Base-by-base conservation (phyloP, 352 stramenopile genomes). In the Phytopythium kandeliae region DNA sequence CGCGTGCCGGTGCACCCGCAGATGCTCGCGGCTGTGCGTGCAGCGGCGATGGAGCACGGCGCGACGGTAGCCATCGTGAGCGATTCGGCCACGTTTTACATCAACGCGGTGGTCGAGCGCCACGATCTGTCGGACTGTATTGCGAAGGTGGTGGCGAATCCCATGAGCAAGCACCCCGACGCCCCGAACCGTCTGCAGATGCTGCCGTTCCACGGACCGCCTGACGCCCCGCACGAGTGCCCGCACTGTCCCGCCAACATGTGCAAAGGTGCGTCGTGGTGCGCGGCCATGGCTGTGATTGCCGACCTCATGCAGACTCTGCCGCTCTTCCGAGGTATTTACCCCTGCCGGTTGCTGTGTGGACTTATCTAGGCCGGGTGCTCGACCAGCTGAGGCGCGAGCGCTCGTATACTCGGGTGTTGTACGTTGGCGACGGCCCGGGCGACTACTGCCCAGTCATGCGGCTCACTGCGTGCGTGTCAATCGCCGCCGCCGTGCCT, bases 341-440 rank as follows among this genome's bases (percentile, higher is more conserved):
- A n/a, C n/a, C n/a, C n/a, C n/a, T n/a, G n/a, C n/a, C n/a, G n/a
- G n/a, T n/a, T n/a, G n/a, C n/a, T n/a, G n/a, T n/a, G n/a, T n/a
- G n/a, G n/a, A n/a, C n/a, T n/a, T n/a, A n/a, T n/a, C n/a, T n/a
- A 69, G 65, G 76, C 2, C 31, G 35, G 3, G 70, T 84, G n/a
- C 10, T 87, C 25, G 50, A 83, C 21, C 42, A 58, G 12, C 56
- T 78, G 17, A 58, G 64, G 33, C 48, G 62, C 15, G 47, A 69
- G 11, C 48, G 64, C 35, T 26, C 43, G 40, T 78, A 63, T 46
- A 54, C 71, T 0, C 54, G 61, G 28, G 68, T 88, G 19, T 28
- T 88, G n/a, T 88, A 78, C 47, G 61, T 88, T 11, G 72, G 77
- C 40, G 69, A 73, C 34, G 74, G 65, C 8, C 58, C 51, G n/a